Evolutionary conservation across 2,329 filamentous ascomycete genomes (phyloP).

Genomic region (Rhinocladiella similis): DNA sequence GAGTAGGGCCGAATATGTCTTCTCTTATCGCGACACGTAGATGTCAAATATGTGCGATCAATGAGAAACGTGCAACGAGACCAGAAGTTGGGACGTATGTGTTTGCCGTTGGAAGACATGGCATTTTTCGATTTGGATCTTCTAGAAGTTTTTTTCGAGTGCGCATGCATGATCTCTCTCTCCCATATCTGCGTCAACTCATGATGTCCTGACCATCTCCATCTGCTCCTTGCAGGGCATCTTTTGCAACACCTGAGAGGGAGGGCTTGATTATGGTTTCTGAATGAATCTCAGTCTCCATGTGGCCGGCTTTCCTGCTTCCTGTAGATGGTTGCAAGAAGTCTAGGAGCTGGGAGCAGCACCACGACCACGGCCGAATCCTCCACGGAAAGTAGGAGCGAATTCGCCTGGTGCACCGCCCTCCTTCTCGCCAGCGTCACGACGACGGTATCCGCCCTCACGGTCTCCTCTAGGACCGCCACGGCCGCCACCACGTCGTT

Average conservation of each 20-base stretch:
- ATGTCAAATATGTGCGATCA: too few relatives aligned
- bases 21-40: too few relatives aligned
- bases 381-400: constrained; percentile 89
- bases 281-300: neutral
- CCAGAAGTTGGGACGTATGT: neutral
- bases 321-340: neutral
- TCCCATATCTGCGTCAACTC: too few relatives aligned
- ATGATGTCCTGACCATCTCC: neutral
- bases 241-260: neutral
- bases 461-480: constrained; percentile 74
- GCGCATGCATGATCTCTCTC: too few relatives aligned
- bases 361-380: constrained; percentile 81
- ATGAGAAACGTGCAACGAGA: too few relatives aligned
- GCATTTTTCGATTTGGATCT: neutral
- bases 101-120: neutral
- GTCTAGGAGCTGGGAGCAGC: constrained; percentile 55
- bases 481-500: constrained; percentile 82
- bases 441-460: constrained; percentile 88
- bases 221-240: neutral
- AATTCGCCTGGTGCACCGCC: constrained; percentile 89
- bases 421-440: constrained; percentile 87
- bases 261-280: neutral
- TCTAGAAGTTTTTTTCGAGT: neutral
- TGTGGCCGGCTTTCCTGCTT: neutral
- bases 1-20: neutral